These are phyloP conservation scores for Hibiscus tridactylites DNA, from an alignment of 345 rosid genomes.

Conservation along the genomic window DNA sequence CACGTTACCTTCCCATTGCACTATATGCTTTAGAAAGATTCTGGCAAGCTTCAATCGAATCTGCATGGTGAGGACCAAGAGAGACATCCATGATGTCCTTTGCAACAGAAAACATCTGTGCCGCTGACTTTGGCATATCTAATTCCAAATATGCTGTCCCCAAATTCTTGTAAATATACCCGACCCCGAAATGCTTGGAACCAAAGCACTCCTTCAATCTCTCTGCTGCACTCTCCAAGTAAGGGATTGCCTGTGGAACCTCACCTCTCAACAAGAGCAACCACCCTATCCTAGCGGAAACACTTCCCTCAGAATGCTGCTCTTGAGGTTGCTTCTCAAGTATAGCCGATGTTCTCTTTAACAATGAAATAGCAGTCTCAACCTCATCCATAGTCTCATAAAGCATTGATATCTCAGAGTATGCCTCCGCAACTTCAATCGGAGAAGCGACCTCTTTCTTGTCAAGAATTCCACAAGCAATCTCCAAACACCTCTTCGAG, in stretches of 20 bases:
- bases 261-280: slow-evolving; percentile 69
- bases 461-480: slow-evolving; percentile 71
- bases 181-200: slow-evolving; percentile 85
- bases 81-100: slow-evolving; percentile 92
- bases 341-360: slow-evolving; percentile 61
- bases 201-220: slow-evolving; percentile 86
- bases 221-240: slow-evolving; percentile 79
- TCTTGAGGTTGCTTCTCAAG: slow-evolving; percentile 87
- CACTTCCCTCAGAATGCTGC: slow-evolving; percentile 57
- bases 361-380: slow-evolving; percentile 64
- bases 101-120: slow-evolving; percentile 89
- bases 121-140: slow-evolving; percentile 85
- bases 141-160: slow-evolving; percentile 61
- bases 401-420: slow-evolving; percentile 85
- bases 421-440: slow-evolving; percentile 76
- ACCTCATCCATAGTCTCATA: slow-evolving; percentile 83
- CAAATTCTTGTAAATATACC: slow-evolving; percentile 82
- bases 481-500: slow-evolving; percentile 66
- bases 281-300: slow-evolving; percentile 66
- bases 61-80: slow-evolving; percentile 86
- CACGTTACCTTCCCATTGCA: slow-evolving; percentile 66
- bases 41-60: slow-evolving; percentile 86
- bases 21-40: slow-evolving; percentile 71
- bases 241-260: slow-evolving; percentile 80
- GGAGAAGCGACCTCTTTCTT: slow-evolving; percentile 64